phyloP scores from a whole-genome alignment of 345 rosid genomes.

The Linum lewisii region DNA sequence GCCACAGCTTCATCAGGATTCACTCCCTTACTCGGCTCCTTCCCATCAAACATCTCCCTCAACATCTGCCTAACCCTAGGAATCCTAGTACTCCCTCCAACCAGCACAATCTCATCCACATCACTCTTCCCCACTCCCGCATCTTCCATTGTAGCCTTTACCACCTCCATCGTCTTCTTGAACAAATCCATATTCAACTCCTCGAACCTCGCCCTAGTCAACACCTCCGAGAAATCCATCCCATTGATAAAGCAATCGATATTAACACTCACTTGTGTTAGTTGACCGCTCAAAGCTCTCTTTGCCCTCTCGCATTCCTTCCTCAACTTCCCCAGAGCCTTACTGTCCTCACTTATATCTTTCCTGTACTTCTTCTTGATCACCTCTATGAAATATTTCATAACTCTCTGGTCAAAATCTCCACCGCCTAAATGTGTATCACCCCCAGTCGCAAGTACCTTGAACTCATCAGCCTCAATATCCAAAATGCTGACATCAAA shows the following conservation, averaged over 20 bases:
- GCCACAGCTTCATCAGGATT: constrained; percentile 63
- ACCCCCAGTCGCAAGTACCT: constrained; percentile 46
- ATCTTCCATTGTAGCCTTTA: constrained; percentile 41
- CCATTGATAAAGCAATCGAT: constrained; percentile 46
- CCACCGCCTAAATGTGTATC: constrained; percentile 50
- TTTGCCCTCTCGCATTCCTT: constrained; percentile 47
- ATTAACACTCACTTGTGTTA: constrained; percentile 36
- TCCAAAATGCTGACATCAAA: constrained; percentile 46
- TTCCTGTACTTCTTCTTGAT: constrained; percentile 37
- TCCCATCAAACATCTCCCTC: constrained; percentile 44
- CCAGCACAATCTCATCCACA: constrained; percentile 49
- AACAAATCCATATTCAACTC: constrained; percentile 49
- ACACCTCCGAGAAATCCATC: constrained; percentile 42
- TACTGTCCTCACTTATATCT: constrained; percentile 38
- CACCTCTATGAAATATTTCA: constrained; percentile 45
- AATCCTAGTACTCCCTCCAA: constrained; percentile 54
- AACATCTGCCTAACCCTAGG: constrained; percentile 42
- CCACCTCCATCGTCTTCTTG: constrained; percentile 42
- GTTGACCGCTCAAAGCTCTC: constrained; percentile 35
- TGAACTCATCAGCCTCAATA: constrained; percentile 39
- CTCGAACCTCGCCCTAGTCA: constrained; percentile 45
- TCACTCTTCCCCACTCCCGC: constrained; percentile 31
- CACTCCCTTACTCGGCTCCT: constrained; percentile 38
- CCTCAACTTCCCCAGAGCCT: constrained; percentile 39
- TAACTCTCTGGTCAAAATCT: constrained; percentile 44